Conservation (phyloP, 164 flowering plant genomes). For the Buxus sempervirens region DNA sequence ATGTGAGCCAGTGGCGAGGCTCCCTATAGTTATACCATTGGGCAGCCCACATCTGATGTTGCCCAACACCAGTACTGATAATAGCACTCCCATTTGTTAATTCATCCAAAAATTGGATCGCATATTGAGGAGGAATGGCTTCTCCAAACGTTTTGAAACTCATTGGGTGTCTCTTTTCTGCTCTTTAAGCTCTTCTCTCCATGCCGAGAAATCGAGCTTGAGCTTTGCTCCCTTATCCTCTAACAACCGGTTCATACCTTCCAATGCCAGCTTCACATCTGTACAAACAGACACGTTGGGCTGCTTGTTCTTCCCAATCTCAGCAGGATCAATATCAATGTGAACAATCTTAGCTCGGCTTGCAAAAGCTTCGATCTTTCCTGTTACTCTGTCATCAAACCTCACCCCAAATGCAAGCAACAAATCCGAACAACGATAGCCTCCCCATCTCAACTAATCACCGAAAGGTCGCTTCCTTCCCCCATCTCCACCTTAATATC, state of each 20-base stretch:
- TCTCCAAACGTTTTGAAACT: not conserved
- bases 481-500: too few species aligned
- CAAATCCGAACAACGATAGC: conserved; percentile 10
- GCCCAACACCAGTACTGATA: not conserved
- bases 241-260: not conserved
- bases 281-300: too few species aligned
- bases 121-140: not conserved
- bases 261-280: not conserved
- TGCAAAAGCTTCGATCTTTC: too few species aligned
- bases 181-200: not conserved
- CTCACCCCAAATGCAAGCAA: too few species aligned
- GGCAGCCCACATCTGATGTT: not conserved
- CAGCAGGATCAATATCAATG: too few species aligned
- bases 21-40: too few species aligned
- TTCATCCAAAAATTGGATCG: not conserved
- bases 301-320: too few species aligned
- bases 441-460: too few species aligned
- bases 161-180: not conserved
- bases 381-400: too few species aligned
- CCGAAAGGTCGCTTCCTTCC: too few species aligned
- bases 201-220: not conserved
- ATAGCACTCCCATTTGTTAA: not conserved
- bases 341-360: too few species aligned
- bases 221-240: not conserved
- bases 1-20: not conserved